A percentile compares a stretch with the other conserved stretches of the same genome.
phyloP scores from a whole-genome alignment of 2,329 filamentous ascomycete species.

The Aspergillus calidoustus region DNA sequence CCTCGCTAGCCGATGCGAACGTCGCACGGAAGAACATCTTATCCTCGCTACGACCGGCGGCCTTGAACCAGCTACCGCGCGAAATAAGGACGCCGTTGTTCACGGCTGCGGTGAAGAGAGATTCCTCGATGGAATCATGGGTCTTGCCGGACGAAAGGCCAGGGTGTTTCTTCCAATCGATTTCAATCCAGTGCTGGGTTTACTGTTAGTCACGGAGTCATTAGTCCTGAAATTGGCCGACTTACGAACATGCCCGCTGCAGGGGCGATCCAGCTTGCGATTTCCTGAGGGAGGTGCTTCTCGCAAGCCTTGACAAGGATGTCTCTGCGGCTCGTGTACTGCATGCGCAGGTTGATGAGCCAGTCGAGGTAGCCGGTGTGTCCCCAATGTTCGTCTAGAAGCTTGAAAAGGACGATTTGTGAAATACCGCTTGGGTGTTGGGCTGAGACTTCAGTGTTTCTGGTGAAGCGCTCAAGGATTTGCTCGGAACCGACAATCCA shows the following conservation, averaged over 20 bases:
- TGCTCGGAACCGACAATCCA: slow-evolving; percentile 91
- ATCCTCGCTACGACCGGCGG: slow-evolving; percentile 65
- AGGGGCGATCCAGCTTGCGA: slow-evolving; percentile 80
- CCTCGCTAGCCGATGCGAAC: slow-evolving; percentile 77
- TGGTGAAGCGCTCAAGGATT: slow-evolving; percentile 79
- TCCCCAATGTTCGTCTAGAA: slow-evolving; percentile 93
- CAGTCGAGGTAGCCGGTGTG: slow-evolving; percentile 88
- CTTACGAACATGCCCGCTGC: slow-evolving; percentile 93
- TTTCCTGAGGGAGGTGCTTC: slow-evolving; percentile 70
- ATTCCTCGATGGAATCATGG: slow-evolving; percentile 70
- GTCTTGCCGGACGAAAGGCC: slow-evolving; percentile 41
- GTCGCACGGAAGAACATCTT: slow-evolving; percentile 88
- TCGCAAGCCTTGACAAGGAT: slow-evolving; percentile 80
- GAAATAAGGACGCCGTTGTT: slow-evolving; percentile 78
- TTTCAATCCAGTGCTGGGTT: slow-evolving; percentile 51
- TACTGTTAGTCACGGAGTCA: slow-evolving; percentile 2
- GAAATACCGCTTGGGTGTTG: slow-evolving; percentile 86
- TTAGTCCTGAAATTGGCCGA: slow-evolving; percentile 29
- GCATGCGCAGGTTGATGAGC: slow-evolving; percentile 78
- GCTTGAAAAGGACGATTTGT: slow-evolving; percentile 82
- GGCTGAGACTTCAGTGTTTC: slow-evolving; percentile 80
- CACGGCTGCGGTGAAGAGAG: slow-evolving; percentile 80
- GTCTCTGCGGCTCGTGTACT: slow-evolving; percentile 82
- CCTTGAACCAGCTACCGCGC: slow-evolving; percentile 88
- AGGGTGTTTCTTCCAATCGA: slow-evolving; percentile 54